Base-by-base conservation (phyloP, 768 basidiomycete species). In the Candolleomyces efflorescens region DNA sequence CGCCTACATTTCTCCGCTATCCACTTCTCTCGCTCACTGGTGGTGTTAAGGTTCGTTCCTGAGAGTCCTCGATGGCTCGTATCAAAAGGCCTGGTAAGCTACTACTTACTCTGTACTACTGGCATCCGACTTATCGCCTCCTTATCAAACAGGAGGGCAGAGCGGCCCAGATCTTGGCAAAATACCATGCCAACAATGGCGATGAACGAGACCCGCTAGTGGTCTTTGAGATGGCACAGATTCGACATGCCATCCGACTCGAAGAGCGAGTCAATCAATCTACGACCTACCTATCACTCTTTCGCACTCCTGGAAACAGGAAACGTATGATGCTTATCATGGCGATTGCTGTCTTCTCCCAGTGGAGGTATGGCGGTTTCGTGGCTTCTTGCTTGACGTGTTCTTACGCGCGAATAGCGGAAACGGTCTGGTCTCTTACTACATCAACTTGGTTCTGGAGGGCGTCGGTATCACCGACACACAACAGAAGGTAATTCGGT, bases 351-450 rank as follows among this genome's bases (percentile, higher is more conserved):
- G 64, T 87, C 22, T 90, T 87, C 68, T 85, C 85, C 0, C 90
- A 92, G 60, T 90, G 87, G 89, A 85, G 83, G 82, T 84, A 54
- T 44, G 74, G 54, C 2, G 56, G 23, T 41, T 26, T 27, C 44
- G 23, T 24, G n/a, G 53, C 11, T 23, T 55, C 20, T 55, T 24
- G 22, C 27, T 26, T 23, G 12, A 37, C 37, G 39, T 48, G 59
- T 58, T 49, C 46, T 60, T 32, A 47, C 1, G 11, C 24, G 17
- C 36, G 43, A 50, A 10, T 55, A 84, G 84, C 52, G 86, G 86
- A 1, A 88, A 87, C 54, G 87, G 86, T 15, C 71, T 89, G 32
- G 82, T 89, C 1, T 86, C 85, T 1, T 89, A 86, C 68, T 91
- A 90, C 65, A 87, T 91, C 62, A 82, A 86, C 60, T 71, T 86